Conservation (phyloP, 306 rosid species). For the Ammopiptanthus mongolicus region DNA sequence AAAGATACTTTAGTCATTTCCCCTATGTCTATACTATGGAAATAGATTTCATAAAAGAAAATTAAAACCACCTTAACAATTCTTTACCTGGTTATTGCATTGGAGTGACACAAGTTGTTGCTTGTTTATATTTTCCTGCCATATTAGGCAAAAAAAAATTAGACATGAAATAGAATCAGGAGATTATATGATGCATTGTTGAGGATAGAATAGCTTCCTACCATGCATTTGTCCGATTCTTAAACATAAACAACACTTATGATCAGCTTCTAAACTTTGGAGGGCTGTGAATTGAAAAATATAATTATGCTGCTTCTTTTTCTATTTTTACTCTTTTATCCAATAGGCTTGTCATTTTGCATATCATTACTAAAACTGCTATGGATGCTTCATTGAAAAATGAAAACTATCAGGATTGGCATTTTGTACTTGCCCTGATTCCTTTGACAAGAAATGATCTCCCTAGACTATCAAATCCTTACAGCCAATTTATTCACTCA, state of each 20-base stretch:
- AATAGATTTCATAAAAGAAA: background rate
- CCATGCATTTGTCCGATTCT: background rate
- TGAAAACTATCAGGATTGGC: background rate
- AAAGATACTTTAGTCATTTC: background rate
- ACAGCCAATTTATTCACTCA: background rate
- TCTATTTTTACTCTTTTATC: background rate
- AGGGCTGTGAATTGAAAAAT: background rate
- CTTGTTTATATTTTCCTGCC: slow-evolving; percentile 63
- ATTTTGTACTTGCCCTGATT: background rate
- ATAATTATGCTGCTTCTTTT: background rate
- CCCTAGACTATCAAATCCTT: background rate
- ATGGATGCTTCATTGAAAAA: background rate
- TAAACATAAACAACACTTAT: background rate
- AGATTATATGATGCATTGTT: background rate
- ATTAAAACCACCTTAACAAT: background rate
- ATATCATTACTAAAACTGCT: background rate
- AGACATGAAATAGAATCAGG: background rate
- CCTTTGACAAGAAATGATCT: background rate
- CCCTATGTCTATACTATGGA: background rate
- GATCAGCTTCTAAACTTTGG: background rate
- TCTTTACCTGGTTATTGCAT: slow-evolving; percentile 73
- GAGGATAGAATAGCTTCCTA: background rate
- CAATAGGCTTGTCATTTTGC: background rate
- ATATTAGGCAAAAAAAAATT: background rate
- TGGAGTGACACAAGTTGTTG: slow-evolving; percentile 69